Percentiles rank a stretch among this genome's conserved stretches.
phyloP scores from a whole-genome alignment of 768 basidiomycete genomes.

The Hebeloma cylindrosporum region DNA sequence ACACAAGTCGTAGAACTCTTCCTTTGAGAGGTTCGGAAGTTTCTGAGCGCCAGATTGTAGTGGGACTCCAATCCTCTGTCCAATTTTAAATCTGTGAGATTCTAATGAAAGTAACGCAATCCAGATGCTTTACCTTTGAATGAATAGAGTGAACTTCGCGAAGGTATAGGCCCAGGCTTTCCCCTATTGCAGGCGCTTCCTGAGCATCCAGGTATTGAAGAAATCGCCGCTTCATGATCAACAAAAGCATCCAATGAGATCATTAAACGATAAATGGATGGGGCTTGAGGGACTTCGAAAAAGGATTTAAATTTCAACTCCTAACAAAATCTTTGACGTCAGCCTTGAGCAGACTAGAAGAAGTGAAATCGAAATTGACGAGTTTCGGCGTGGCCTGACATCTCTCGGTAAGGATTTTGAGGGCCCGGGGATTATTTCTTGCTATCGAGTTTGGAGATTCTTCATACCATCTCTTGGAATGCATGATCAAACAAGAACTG shows the following conservation, averaged over 20 bases:
- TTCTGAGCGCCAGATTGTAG: constrained; percentile 28
- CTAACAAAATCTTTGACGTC: constrained; percentile 13
- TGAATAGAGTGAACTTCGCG: constrained; percentile 31
- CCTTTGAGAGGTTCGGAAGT: constrained; percentile 35
- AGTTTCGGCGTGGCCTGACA: constrained; percentile 29
- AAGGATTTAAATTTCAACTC: constrained; percentile 26
- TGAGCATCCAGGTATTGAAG: constrained; percentile 31
- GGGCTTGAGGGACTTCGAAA: constrained; percentile 31
- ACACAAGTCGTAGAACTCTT: constrained; percentile 42
- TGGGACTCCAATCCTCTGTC: constrained; percentile 36
- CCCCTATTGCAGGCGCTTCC: constrained; percentile 20
- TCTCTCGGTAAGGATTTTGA: constrained; percentile 36
- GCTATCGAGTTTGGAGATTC: constrained; percentile 31
- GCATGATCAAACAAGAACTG: constrained; percentile 36
- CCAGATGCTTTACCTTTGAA: constrained; percentile 31
- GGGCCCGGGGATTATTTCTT: constrained; percentile 30
- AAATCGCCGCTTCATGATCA: constrained; percentile 39
- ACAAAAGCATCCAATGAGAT: constrained; percentile 42
- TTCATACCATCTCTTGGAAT: constrained; percentile 38
- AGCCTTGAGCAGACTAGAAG: constrained; percentile 24
- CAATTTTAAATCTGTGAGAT: background rate
- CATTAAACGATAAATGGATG: constrained; percentile 34
- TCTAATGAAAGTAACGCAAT: background rate
- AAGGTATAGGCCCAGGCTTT: constrained; percentile 28
- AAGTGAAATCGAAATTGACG: constrained; percentile 19